Evolutionary conservation across 2,329 filamentous ascomycete species (phyloP).

Genomic region (Pseudogymnoascus sp.): DNA sequence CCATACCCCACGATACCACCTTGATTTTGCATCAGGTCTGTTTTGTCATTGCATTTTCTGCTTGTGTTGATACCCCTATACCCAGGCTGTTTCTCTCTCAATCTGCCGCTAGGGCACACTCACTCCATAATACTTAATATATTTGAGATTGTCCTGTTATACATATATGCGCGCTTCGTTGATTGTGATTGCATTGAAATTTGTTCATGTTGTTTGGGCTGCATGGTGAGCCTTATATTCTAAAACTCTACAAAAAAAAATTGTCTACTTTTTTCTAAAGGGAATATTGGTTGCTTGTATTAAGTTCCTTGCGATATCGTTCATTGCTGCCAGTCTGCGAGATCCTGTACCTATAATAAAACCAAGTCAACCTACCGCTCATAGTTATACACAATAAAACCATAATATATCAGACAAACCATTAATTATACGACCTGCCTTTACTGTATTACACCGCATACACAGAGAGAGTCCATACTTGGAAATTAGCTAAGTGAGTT

Average conservation of each 20-base stretch:
- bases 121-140: conserved; percentile 29
- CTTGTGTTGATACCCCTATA: conserved; percentile 33
- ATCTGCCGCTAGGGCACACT: conserved; percentile 31
- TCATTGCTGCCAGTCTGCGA: too few species aligned
- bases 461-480: neutral
- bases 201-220: neutral
- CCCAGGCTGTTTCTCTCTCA: conserved; percentile 30
- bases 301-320: too few species aligned
- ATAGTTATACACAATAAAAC: neutral
- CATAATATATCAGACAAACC: neutral
- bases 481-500: neutral
- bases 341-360: too few species aligned
- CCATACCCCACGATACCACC: conserved; percentile 31
- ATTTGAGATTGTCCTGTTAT: conserved; percentile 9
- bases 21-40: conserved; percentile 27
- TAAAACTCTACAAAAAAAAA: too few species aligned
- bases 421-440: neutral
- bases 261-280: too few species aligned
- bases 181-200: neutral
- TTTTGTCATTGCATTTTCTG: conserved; percentile 23
- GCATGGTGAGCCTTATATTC: too few species aligned
- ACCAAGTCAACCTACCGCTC: too few species aligned
- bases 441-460: neutral
- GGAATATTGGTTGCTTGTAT: neutral
- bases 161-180: neutral